phyloP scores from a whole-genome alignment of 176 grass and related monocot genomes.

The Microstegium vimineum region DNA sequence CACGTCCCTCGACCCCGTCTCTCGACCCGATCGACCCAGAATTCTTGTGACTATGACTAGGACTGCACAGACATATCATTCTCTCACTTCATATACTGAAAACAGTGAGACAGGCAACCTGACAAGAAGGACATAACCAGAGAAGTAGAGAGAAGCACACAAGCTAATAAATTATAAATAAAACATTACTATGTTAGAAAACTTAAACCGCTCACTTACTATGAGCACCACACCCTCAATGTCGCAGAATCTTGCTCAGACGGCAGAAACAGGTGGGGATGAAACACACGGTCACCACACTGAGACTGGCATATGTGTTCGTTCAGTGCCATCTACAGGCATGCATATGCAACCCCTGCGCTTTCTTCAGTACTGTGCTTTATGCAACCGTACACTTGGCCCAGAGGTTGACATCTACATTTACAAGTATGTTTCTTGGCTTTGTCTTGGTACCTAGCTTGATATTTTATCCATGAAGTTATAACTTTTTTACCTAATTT shows the following conservation, averaged over 20 bases:
- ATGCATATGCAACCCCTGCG: neutral
- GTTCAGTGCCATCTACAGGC: neutral
- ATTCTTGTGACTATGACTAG: too few relatives aligned
- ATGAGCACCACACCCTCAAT: neutral
- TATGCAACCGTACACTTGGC: neutral
- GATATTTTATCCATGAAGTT: neutral
- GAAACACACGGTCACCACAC: neutral
- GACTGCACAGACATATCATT: neutral
- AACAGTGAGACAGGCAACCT: neutral
- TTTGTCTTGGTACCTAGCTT: neutral
- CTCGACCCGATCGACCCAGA: too few relatives aligned
- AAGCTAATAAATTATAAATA: neutral
- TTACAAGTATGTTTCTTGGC: slow-evolving; percentile 8
- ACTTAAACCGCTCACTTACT: neutral
- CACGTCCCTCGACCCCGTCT: too few relatives aligned
- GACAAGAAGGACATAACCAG: neutral
- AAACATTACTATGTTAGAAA: neutral
- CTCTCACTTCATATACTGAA: neutral
- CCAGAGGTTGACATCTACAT: slow-evolving; percentile 13
- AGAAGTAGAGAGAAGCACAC: neutral
- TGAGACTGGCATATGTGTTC: neutral
- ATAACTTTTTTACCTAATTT: neutral
- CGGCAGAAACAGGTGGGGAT: neutral
- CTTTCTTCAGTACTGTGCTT: slow-evolving; percentile 14
- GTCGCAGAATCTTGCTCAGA: neutral